These are phyloP conservation scores for Knufia fluminis DNA, from an alignment of 2,329 filamentous ascomycete species.

Conservation along the genomic window DNA sequence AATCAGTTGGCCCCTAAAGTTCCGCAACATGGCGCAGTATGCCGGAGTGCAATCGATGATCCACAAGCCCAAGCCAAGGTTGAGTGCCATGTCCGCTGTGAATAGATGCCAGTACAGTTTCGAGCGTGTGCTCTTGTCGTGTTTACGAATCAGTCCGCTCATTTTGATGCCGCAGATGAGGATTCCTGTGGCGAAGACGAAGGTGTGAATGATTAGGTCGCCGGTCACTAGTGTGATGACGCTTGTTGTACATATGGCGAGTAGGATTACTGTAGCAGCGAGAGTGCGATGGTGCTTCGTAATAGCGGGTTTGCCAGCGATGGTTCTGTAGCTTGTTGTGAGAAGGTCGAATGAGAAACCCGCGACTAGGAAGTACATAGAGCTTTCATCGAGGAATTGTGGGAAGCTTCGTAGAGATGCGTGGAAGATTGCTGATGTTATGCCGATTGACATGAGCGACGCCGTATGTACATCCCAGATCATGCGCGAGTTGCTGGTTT, in stretches of 20 bases:
- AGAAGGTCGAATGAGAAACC: background rate
- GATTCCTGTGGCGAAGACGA: background rate
- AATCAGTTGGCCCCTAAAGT: conserved; percentile 10
- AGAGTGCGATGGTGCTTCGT: background rate
- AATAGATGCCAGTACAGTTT: background rate
- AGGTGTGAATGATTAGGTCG: background rate
- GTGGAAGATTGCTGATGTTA: conserved; percentile 17
- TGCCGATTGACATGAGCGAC: conserved; percentile 16
- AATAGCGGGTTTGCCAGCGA: background rate
- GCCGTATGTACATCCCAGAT: conserved; percentile 13
- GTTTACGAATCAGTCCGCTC: background rate
- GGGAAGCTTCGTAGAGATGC: conserved; percentile 13
- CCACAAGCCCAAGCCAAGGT: conserved; percentile 21
- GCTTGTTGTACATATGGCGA: background rate
- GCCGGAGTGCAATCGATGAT: conserved; percentile 22
- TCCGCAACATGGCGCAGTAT: conserved; percentile 19
- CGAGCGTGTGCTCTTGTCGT: background rate
- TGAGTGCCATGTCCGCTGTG: background rate
- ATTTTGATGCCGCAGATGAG: background rate
- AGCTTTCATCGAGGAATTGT: conserved; percentile 9
- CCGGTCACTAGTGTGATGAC: background rate
- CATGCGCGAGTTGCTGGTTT: background rate
- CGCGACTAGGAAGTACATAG: conserved; percentile 1
- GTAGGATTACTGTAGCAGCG: background rate
- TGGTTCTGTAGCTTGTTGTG: background rate